Percentiles rank a stretch among this genome's conserved stretches.
phyloP scores from a whole-genome alignment of 352 stramenopile genomes.

The Aphanomyces stellatus region DNA sequence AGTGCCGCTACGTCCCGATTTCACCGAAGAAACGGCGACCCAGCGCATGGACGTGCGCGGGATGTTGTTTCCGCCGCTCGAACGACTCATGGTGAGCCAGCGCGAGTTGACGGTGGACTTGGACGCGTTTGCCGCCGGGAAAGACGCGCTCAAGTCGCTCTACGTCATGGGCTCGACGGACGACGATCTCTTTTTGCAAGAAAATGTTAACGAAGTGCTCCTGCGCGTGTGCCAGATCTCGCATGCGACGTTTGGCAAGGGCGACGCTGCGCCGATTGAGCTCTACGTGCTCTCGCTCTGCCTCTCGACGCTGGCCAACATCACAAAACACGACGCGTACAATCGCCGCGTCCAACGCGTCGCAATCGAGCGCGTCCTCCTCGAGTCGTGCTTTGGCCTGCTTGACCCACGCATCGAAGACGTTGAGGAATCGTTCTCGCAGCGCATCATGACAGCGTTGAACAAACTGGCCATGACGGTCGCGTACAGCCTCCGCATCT shows the following conservation, averaged over 20 bases:
- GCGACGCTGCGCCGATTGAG: constrained; percentile 24
- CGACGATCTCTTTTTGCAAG: constrained; percentile 56
- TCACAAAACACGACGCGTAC: constrained; percentile 48
- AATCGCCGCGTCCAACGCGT: constrained; percentile 53
- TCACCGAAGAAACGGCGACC: not conserved
- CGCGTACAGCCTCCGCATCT: constrained; percentile 47
- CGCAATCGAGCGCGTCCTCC: constrained; percentile 61
- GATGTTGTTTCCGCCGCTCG: constrained; percentile 56
- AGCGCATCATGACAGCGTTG: constrained; percentile 58
- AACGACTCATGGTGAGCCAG: constrained; percentile 29
- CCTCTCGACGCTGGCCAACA: constrained; percentile 51
- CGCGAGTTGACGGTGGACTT: constrained; percentile 53
- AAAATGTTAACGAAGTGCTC: constrained; percentile 74
- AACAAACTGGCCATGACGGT: constrained; percentile 49
- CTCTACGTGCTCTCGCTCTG: constrained; percentile 55
- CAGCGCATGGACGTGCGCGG: constrained; percentile 19
- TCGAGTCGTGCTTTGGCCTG: constrained; percentile 68
- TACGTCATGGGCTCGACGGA: constrained; percentile 64
- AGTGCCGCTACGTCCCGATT: not conserved
- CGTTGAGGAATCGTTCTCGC: constrained; percentile 28
- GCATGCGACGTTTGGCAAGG: constrained; percentile 54
- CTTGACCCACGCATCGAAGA: constrained; percentile 62
- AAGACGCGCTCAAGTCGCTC: constrained; percentile 68
- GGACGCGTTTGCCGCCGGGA: constrained; percentile 43
- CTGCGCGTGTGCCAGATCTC: constrained; percentile 64